Base-by-base conservation (phyloP, 148 eudicot genomes). In the Rhododendron griersonianum region DNA sequence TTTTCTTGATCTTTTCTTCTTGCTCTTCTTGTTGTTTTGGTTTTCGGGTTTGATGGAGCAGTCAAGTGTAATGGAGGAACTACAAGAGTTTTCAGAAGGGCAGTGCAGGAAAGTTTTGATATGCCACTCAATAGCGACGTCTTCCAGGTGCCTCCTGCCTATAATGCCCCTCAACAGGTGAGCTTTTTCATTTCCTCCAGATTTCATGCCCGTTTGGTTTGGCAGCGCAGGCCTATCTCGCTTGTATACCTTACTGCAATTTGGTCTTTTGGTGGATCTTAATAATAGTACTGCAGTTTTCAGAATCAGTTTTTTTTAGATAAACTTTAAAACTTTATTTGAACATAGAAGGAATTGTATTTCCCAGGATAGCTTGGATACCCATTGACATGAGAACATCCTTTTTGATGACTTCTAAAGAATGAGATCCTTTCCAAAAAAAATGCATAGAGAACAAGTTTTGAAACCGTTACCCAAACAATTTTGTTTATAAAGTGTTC, bases 111-210 rank as follows among this genome's bases (percentile, higher is more conserved):
- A 71, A 86, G 89, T 8, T 84, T 82, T 2, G 95, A 94, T 90
- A 92, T 94, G 96, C 93, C 95, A 57, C 85, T 93, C 23, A 91
- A 90, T 45, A 92, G 91, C 63, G 92, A 91, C 83, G 94, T 91
- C 51, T 94, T 94, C 51, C 1, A 5, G 57, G 85, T 33, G 37
- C 94, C 95, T 82, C 85, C 87, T 6, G 96, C 95, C 81, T 87
- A 87, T 41, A 94, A 94, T 89, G 95, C 96, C 4, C 96, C 96
- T 33, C 95, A 94, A 87, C 96, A 94, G 94, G 95, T 93, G 45
- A 23, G 15, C 0, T 33, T 50, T 21, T 7, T 48, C 51, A 11
- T 45, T 37, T 35, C 11, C 61, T 48, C 11, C 4, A 1, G 30
- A 63, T n/a, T 57, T 16, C 30, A 23, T 9, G 71, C 30, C 71